Base-by-base conservation (phyloP, 164 flowering plant genomes). In the Vitis riparia region DNA sequence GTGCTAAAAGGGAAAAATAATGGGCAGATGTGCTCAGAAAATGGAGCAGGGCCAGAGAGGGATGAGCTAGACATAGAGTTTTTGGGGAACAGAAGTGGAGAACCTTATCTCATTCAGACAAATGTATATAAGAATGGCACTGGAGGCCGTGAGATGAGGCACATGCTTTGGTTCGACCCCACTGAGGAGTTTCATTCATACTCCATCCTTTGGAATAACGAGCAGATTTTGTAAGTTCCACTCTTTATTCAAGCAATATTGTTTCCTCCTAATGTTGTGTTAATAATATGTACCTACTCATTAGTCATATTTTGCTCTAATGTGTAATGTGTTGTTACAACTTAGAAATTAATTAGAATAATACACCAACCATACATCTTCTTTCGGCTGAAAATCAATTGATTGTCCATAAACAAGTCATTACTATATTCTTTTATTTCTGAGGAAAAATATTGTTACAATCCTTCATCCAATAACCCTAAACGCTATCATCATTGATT, bases 41-140 rank as follows among this genome's bases (percentile, higher is more conserved):
- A 80, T 65, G 99, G 88, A 49, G 91, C 91, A 30, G 89, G 90
- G 70, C 89, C 93, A 4, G 80, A 82, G 63, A 89, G 97, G 49
- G 98, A 94, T 73, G 98, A 94, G 72, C 65, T 94, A 15, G 98
- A 94, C 76, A 86, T 92, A 32, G 98, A 94, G 88, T 94, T 94
- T 84, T 73, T 92, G 83, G 98, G 98, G 44, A 94, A 94, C 63
- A 82, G 94, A 62, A 87, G 82, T 2, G 95, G 97, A 55, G 76
- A 94, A 59, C 95, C 97, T 0, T 92, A 89, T 51, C 67, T 85
- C 14, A 85, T 94, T 19, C 97, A 94, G 71, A 94, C 97, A 19
- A 94, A 94, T 71, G 82, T 94, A 17, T 94, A 87, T 81, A 92
- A 91, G 75, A 84, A 84, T 59, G 97, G 98, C 2, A 88, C 85